Evolutionary conservation across 768 basidiomycete species (phyloP).

Genomic region (Kwoniella botswanensis): DNA sequence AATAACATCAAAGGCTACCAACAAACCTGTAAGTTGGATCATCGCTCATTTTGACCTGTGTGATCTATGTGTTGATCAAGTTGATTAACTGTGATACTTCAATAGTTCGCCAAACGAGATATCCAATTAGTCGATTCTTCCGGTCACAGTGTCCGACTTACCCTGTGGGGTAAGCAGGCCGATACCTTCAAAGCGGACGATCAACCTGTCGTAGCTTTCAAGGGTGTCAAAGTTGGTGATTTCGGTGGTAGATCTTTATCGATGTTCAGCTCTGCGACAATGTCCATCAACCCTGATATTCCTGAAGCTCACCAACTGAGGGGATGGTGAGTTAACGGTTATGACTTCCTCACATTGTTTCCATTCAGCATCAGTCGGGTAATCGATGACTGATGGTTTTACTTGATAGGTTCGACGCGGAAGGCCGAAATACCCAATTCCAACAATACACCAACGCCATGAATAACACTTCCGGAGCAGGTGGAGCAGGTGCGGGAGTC

Average conservation of each 20-base stretch:
- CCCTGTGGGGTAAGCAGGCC: conserved; percentile 95
- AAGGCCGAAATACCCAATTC: conserved; percentile 70
- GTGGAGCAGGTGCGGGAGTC: conserved; percentile 4
- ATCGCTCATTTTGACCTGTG: not conserved
- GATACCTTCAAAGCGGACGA: conserved; percentile 71
- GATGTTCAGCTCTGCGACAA: conserved; percentile 76
- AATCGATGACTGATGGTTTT: not conserved
- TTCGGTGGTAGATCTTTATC: conserved; percentile 89
- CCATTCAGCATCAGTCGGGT: not conserved
- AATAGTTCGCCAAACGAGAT: conserved; percentile 84
- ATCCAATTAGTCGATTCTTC: conserved; percentile 85
- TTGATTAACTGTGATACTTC: not conserved
- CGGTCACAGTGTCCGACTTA: conserved; percentile 76
- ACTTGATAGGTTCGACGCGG: conserved; percentile 68
- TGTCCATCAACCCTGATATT: conserved; percentile 90
- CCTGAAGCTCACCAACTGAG: conserved; percentile 81
- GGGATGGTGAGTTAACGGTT: conserved; percentile 69
- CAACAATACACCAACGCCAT: conserved; percentile 68
- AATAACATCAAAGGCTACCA: conserved; percentile 75
- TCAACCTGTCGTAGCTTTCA: conserved; percentile 84
- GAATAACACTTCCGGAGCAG: conserved; percentile 19
- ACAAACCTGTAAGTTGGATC: conserved; percentile 65
- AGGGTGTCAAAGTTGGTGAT: conserved; percentile 89
- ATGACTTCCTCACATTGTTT: not conserved
- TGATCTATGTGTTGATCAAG: conserved; percentile 17